Evolutionary conservation across 2,329 filamentous ascomycete genomes (phyloP).

Genomic region (Phialophora verrucosa): DNA sequence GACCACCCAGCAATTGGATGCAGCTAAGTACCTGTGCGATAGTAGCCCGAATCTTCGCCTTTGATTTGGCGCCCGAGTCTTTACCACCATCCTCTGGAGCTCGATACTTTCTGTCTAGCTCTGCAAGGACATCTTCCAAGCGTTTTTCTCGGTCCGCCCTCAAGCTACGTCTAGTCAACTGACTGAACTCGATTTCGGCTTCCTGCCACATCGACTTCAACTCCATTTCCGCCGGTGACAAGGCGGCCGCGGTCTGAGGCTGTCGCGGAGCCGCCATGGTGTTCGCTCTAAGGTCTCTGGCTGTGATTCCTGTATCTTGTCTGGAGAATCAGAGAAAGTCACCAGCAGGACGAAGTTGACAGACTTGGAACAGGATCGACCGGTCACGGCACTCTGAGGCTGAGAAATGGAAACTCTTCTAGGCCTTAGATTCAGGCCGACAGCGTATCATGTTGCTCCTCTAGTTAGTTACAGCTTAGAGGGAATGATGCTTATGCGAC

Average conservation of each 20-base stretch:
- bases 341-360: neutral
- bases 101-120: neutral
- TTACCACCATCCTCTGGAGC: neutral
- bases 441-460: neutral
- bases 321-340: neutral
- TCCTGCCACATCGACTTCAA: conserved; percentile 9
- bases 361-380: neutral
- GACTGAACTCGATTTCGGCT: conserved; percentile 8
- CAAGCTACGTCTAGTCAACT: conserved; percentile 8
- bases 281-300: neutral
- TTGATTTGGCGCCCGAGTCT: neutral
- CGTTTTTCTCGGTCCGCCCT: conserved; percentile 7
- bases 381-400: neutral
- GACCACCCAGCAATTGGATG: conserved; percentile 3
- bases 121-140: conserved; percentile 3
- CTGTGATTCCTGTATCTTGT: neutral
- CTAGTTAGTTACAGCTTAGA: neutral
- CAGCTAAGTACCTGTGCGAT: conserved; percentile 1
- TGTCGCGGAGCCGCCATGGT: neutral
- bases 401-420: neutral
- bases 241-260: conserved; percentile 2
- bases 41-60: conserved; percentile 2
- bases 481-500: neutral
- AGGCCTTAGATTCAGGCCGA: neutral
- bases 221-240: conserved; percentile 11